Evolutionary conservation across 2,329 filamentous ascomycete species (phyloP).

Genomic region (Colletotrichum sp.): DNA sequence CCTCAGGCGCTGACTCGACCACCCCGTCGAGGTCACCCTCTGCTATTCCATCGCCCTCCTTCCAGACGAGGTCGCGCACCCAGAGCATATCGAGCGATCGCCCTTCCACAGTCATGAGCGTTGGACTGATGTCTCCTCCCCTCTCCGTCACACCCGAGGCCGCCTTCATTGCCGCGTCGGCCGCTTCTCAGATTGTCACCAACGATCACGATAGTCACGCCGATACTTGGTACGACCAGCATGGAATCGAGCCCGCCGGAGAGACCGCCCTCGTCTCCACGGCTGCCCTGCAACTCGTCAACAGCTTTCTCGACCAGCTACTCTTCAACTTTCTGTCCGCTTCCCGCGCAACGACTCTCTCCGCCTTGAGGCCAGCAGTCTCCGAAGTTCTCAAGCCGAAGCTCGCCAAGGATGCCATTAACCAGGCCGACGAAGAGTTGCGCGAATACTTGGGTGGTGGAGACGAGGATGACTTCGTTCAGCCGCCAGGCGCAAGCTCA

Average conservation of each 20-base stretch:
- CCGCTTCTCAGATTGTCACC: slow-evolving; percentile 90
- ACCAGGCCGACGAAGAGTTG: slow-evolving; percentile 84
- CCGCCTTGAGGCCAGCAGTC: slow-evolving; percentile 79
- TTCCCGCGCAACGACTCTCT: slow-evolving; percentile 78
- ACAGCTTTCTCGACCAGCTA: slow-evolving; percentile 91
- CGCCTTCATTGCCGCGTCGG: slow-evolving; percentile 85
- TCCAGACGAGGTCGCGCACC: slow-evolving; percentile 51
- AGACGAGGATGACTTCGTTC: slow-evolving; percentile 73
- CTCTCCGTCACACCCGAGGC: slow-evolving; percentile 74
- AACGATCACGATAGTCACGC: slow-evolving; percentile 82
- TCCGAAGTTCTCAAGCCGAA: slow-evolving; percentile 87
- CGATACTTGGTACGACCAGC: slow-evolving; percentile 71
- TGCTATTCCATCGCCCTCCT: slow-evolving; percentile 34
- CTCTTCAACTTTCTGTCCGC: slow-evolving; percentile 87
- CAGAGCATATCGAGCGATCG: slow-evolving; percentile 76
- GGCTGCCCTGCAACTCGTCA: slow-evolving; percentile 78
- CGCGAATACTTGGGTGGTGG: slow-evolving; percentile 83
- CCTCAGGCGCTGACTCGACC: slow-evolving; percentile 12
- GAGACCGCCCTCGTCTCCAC: slow-evolving; percentile 76
- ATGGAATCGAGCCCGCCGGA: slow-evolving; percentile 67
- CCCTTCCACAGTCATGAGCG: slow-evolving; percentile 63
- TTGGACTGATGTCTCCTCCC: slow-evolving; percentile 70
- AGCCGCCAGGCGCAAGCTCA: slow-evolving; percentile 53
- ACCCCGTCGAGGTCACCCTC: slow-evolving; percentile 36
- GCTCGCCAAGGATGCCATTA: slow-evolving; percentile 83